Evolutionary conservation across 2,329 filamentous ascomycete species (phyloP), one percentile per base, ranked within the genome.

Genomic region (Leptographium wingfieldii): DNA sequence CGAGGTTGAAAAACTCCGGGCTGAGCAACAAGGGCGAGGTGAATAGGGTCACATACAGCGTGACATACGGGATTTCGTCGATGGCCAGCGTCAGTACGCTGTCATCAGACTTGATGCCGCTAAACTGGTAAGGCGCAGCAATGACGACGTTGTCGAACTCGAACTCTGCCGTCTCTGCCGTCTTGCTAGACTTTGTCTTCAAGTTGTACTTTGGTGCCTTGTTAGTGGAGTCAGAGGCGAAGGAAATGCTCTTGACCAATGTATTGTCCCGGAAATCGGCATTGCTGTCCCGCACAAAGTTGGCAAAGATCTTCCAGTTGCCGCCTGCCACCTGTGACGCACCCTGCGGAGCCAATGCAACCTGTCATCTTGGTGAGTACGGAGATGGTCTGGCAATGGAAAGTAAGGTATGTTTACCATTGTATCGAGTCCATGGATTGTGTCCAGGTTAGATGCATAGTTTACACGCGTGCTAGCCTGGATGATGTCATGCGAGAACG

Each of bases 221-320:
- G 10, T 59, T 38, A 14, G 16, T 40, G 3, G 56, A 54, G 25
- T 46, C 58, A 7, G 43, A 2, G 5, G 33, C 58, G 7, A 22
- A 11, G 3, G 46, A 14, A 1, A 65, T 55, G 43, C 9, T 25
- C 0, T 78, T 76, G 0, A 96, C 86, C 0, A 81, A 77, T 0
- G 86, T 88, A 66, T 92, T 87, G 29, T 88, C 75, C 48, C 76
- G 74, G 5, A 92, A 65, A 0, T 76, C 72, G 0, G 88, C 84
- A 3, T 78, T 74, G 1, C 89, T 86, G 0, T 76, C 73, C 46
- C 81, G 77, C 1, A 92, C 75, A 87, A 96, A 95, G 53, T 79
- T 75, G n/a, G 86, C 80, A 69, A 99, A 99, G 59, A 99, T 96
- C 67, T 83, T 85, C 91, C 92, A 97, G 71, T 97, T 99, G 1